A percentile compares a stretch with the other conserved stretches of the same genome.
These are phyloP conservation scores for Vanilla planifolia DNA, from an alignment of 106 monocot species.

Conservation along the genomic window DNA sequence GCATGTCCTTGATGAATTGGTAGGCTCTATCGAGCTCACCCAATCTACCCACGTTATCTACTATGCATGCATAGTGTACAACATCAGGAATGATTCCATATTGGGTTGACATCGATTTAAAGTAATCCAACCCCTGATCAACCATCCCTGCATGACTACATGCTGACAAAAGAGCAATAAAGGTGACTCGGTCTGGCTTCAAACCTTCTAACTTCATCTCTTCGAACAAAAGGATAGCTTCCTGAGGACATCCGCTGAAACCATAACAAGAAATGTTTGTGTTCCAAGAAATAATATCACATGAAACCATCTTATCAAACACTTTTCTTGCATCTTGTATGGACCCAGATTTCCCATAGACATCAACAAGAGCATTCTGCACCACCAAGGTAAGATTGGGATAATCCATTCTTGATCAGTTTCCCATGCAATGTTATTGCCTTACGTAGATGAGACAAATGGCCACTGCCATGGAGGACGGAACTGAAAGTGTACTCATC, in stretches of 20 bases:
- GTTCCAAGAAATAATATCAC: conserved; percentile 73
- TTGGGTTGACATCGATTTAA: conserved; percentile 41
- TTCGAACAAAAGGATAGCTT: conserved; percentile 34
- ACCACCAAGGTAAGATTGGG: conserved; percentile 28
- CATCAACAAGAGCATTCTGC: conserved; percentile 61
- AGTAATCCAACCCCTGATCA: conserved; percentile 42
- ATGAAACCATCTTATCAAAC: conserved; percentile 46
- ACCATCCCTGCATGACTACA: conserved; percentile 74
- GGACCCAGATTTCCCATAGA: conserved; percentile 76
- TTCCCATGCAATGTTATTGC: conserved; percentile 44
- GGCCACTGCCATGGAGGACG: conserved; percentile 53
- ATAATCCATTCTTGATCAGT: conserved; percentile 51
- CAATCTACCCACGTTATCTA: conserved; percentile 55
- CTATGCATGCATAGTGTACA: conserved; percentile 68
- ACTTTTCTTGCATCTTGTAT: conserved; percentile 39
- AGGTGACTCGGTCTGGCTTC: conserved; percentile 57
- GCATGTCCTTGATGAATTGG: conserved; percentile 52
- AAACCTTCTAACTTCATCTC: conserved; percentile 42
- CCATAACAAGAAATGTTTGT: conserved; percentile 66
- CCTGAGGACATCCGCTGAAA: conserved; percentile 29
- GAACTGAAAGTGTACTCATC: conserved; percentile 67
- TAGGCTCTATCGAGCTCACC: conserved; percentile 60
- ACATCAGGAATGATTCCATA: conserved; percentile 48
- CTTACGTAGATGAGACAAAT: conserved; percentile 40
- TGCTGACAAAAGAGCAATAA: conserved; percentile 47